Conservation (phyloP, 148 eudicot genomes). For the Oxyria digyna region DNA sequence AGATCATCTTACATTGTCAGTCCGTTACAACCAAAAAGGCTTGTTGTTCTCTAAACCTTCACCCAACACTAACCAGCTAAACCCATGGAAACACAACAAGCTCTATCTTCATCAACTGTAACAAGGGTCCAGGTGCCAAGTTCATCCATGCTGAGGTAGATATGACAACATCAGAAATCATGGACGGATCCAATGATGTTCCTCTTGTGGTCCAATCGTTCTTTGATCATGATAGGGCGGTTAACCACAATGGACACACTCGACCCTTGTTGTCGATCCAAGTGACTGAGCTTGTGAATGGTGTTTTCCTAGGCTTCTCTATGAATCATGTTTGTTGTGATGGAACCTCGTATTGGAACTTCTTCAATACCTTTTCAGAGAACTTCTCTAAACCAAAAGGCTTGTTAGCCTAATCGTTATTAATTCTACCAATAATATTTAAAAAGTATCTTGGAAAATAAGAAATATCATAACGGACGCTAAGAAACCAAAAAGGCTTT, state of each 20-base stretch:
- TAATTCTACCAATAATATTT: too few relatives aligned
- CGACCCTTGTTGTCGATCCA: too few relatives aligned
- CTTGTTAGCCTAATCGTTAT: too few relatives aligned
- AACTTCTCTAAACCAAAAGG: too few relatives aligned
- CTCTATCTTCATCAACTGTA: conserved; percentile 8
- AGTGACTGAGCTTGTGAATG: too few relatives aligned
- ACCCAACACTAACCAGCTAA: background rate
- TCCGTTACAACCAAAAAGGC: conserved; percentile 14
- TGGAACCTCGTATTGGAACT: too few relatives aligned
- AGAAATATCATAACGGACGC: too few relatives aligned
- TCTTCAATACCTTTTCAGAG: too few relatives aligned
- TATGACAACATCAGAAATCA: background rate
- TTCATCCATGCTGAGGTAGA: conserved; percentile 10
- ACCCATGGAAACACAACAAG: background rate
- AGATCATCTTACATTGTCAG: conserved; percentile 8
- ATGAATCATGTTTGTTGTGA: too few relatives aligned
- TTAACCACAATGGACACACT: conserved; percentile 21
- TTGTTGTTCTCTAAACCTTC: conserved; percentile 5
- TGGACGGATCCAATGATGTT: conserved; percentile 1
- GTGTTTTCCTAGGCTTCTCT: too few relatives aligned
- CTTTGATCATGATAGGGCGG: conserved; percentile 15
- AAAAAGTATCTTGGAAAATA: too few relatives aligned
- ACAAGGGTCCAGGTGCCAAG: conserved; percentile 8
- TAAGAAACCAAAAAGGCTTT: too few relatives aligned
- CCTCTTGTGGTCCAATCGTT: conserved; percentile 13